A percentile compares a stretch with the other conserved stretches of the same genome.
Conservation (phyloP, 371 early-diverging fungal genomes). For the Rhizopus stolonifer region DNA sequence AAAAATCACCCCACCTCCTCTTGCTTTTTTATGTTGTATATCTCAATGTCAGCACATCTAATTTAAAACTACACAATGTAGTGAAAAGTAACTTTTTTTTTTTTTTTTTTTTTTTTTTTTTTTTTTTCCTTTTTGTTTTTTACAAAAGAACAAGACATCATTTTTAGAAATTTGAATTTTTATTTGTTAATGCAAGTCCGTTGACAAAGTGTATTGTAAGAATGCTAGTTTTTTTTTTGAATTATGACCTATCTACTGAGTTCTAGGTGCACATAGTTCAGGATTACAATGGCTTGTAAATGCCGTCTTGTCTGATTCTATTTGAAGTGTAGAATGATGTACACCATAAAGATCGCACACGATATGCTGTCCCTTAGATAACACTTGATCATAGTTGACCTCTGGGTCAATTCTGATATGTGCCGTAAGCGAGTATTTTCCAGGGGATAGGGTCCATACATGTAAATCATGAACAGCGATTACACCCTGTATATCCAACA, state of each 20-base stretch:
- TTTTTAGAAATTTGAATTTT: too few species aligned
- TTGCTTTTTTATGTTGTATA: too few species aligned
- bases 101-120: too few species aligned
- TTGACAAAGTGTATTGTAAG: too few species aligned
- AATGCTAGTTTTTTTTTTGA: too few species aligned
- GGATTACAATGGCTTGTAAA: constrained; percentile 53
- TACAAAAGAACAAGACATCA: too few species aligned
- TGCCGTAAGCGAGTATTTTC: constrained; percentile 55
- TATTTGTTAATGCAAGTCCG: too few species aligned
- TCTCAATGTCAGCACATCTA: too few species aligned
- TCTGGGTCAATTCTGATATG: constrained; percentile 35
- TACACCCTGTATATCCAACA: constrained; percentile 58
- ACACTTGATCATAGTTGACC: constrained; percentile 47
- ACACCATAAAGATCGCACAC: constrained; percentile 66
- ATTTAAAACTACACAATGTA: too few species aligned
- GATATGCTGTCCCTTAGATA: constrained; percentile 59
- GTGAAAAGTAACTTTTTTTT: too few species aligned
- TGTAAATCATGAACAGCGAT: constrained; percentile 70
- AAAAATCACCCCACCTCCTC: neutral
- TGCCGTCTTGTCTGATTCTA: constrained; percentile 54
- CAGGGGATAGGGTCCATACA: constrained; percentile 74
- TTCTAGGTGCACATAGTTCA: constrained; percentile 37
- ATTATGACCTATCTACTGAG: too few species aligned
- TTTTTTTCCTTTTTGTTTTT: too few species aligned
- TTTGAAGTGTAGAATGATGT: constrained; percentile 70